Evolutionary conservation across 1,139 yeast species (phyloP), one percentile per base, ranked within the genome.

Genomic region (Eremothecium cymbalariae): DNA sequence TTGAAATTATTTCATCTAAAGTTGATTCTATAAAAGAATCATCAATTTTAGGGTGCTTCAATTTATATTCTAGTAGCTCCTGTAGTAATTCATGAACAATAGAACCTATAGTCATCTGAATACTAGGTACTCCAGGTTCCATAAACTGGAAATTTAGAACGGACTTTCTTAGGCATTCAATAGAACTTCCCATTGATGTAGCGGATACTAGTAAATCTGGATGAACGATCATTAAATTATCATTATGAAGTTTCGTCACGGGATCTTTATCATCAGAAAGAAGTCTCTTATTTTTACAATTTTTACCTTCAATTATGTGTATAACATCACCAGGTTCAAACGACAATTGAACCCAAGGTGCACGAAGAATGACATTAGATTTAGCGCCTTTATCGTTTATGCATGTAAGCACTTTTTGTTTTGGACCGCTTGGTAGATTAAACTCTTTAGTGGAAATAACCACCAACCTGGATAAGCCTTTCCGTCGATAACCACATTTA

Each of bases 201-300:
- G 95, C 86, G 0, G 95, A 74, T 1, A 90, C 63, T 9, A 90
- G 61, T 2, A 73, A 61, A 53, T 90, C 98, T 0, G 98, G 98
- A 46, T 83, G 74, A 69, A 93, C 70, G 16, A 90, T 69, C 23
- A 88, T 57, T 17, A 86, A 55, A 46, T 81, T 77, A 31, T 68
- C 70, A 19, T 68, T 60, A 40, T 73, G 74, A 24, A 63, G 57
- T 42, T 81, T 84, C 4, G 82, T 69, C 65, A 47, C 26, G 7
- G 58, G 53, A 38, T 46, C 47, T 20, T 40, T 45, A 18, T 54
- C 53, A 21, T 57, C 59, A 1, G 59, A 50, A 13, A 55, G 37
- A 16, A 55, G 34, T 23, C 51, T 40, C 33, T 50, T 52, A 33
- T 55, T 51, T 42, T 26, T 57, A 57, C 7, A 60, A 35, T 67